Evolutionary conservation across 257 asterid species (phyloP), one percentile per base, ranked within the genome.

Genomic region (Przewalskia tangutica): DNA sequence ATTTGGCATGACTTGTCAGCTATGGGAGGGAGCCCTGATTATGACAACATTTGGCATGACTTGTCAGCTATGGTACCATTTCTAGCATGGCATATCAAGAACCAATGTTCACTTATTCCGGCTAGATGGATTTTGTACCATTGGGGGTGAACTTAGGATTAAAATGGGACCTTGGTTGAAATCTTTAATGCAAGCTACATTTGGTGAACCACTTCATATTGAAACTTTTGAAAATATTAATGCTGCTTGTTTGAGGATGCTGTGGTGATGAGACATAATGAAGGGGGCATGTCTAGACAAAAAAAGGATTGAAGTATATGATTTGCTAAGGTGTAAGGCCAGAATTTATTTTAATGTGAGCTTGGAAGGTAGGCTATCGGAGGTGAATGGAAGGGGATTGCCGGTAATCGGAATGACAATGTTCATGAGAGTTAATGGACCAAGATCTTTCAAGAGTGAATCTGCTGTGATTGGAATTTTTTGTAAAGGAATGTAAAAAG

Each of bases 1-100:
- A 91, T 93, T 70, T 93, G 96, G 96, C 97, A 91, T 81, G 97
- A 97, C 0, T 81, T n/a, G n/a, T n/a, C n/a, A n/a, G n/a, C n/a
- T n/a, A n/a, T n/a, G n/a, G n/a, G n/a, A n/a, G n/a, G n/a, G n/a
- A n/a, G n/a, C n/a, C n/a, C n/a, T n/a, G n/a, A n/a, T n/a, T n/a
- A 27, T 27, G 32, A 27, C 32, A 27, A 27, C 32, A 27, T 27
- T 27, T 27, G 32, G 32, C 32, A 27, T 27, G 32, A 27, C 32
- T 27, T 91, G 56, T 89, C 95, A 17, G 89, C 97, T 8, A 63
- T 88, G 88, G 89, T 90, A 75, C 92, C 97, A 1, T 91, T 91
- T 60, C 88, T 89, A 4, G 93, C 90, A 0, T 93, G 95, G 95
- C 91, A 88, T 82, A 62, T 91, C n/a, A 88, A 84, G 85, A 85